phyloP scores from a whole-genome alignment of 257 asterid species.

The Ballota nigra region DNA sequence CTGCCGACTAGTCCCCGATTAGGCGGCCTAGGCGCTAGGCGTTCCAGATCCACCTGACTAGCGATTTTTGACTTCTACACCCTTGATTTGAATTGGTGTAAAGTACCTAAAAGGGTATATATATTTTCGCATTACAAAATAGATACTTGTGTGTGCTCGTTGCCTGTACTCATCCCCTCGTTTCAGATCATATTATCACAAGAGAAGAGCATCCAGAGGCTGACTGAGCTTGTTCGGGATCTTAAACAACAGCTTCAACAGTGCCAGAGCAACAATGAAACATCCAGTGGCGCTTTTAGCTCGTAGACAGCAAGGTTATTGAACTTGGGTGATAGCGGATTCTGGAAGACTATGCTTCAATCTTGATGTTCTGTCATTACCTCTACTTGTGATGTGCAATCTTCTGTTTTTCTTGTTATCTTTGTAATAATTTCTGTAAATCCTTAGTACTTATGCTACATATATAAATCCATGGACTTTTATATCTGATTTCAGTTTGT shows the following conservation, averaged over 20 bases:
- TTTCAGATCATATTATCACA: slow-evolving; percentile 76
- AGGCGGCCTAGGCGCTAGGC: no score
- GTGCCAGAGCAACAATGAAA: slow-evolving; percentile 52
- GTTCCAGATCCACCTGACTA: no score
- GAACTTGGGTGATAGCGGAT: slow-evolving; percentile 42
- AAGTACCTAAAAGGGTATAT: not conserved
- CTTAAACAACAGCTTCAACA: slow-evolving; percentile 70
- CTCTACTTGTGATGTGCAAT: not conserved
- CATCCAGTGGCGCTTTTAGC: slow-evolving; percentile 40
- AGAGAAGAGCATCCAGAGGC: slow-evolving; percentile 77
- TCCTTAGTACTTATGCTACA: not conserved
- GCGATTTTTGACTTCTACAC: no score
- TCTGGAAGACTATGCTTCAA: slow-evolving; percentile 37
- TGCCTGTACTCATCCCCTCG: not conserved
- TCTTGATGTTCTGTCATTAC: not conserved
- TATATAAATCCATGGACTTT: not conserved
- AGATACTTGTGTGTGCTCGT: no score
- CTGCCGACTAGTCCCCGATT: no score
- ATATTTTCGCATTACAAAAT: not conserved
- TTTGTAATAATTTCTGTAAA: slow-evolving; percentile 16
- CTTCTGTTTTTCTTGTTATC: not conserved
- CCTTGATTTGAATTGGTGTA: not conserved
- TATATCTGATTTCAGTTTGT: not conserved
- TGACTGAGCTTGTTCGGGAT: slow-evolving; percentile 63
- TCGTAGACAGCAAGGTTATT: slow-evolving; percentile 39